A percentile compares a stretch with the other conserved stretches of the same genome.
Conservation (phyloP, 2,329 filamentous ascomycete species). For the Ophiostoma sp. region DNA sequence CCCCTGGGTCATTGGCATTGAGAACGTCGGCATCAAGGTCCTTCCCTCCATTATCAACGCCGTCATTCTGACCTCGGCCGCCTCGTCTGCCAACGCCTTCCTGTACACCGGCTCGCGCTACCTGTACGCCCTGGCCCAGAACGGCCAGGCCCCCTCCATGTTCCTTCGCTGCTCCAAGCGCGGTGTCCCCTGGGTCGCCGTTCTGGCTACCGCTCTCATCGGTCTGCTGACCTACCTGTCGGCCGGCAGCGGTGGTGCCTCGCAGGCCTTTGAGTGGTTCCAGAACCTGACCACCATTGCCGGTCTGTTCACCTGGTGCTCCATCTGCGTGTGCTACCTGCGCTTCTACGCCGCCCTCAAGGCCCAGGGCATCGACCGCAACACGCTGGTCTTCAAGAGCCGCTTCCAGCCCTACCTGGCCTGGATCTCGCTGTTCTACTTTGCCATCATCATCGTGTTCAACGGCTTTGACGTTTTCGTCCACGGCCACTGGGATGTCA, state of each 20-base stretch:
- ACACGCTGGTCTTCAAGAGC: conserved; percentile 60
- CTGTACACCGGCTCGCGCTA: conserved; percentile 57
- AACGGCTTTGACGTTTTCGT: conserved; percentile 70
- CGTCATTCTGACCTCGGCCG: conserved; percentile 54
- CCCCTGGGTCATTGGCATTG: conserved; percentile 63
- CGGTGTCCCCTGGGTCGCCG: conserved; percentile 42
- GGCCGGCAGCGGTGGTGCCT: conserved; percentile 55
- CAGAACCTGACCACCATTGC: conserved; percentile 54
- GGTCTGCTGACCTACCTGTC: conserved; percentile 67
- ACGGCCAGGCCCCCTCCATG: conserved; percentile 53
- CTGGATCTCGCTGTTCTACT: conserved; percentile 57
- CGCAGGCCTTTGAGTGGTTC: conserved; percentile 35
- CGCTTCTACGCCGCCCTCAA: conserved; percentile 62
- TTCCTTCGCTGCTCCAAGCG: conserved; percentile 53
- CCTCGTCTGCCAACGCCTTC: conserved; percentile 56
- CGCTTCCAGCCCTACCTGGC: conserved; percentile 64
- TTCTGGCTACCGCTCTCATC: conserved; percentile 48
- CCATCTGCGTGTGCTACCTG: conserved; percentile 63
- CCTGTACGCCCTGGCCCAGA: conserved; percentile 55
- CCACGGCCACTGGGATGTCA: conserved; percentile 39
- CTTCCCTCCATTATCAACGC: conserved; percentile 60
- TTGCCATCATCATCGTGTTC: conserved; percentile 65
- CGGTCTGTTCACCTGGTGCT: conserved; percentile 63
- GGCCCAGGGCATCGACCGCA: conserved; percentile 59
- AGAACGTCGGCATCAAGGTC: conserved; percentile 56